Conservation (phyloP, 352 stramenopile genomes). For the Phytophthora capsici region DNA sequence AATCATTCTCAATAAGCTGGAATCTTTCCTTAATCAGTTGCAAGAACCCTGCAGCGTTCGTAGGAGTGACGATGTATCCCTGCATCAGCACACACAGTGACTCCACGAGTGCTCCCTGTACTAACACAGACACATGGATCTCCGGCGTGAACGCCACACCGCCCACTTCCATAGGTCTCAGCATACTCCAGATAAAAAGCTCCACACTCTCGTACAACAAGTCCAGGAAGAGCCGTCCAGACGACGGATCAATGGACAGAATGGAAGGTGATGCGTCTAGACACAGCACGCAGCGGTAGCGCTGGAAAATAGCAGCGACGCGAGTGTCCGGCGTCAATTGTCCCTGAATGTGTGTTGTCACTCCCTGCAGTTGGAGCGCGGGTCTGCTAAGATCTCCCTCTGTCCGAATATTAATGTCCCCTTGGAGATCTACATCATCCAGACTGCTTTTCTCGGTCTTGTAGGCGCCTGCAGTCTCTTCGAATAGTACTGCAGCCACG, state of each 20-base stretch:
- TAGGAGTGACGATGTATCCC: conserved; percentile 71
- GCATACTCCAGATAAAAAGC: conserved; percentile 76
- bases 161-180: conserved; percentile 67
- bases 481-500: conserved; percentile 55
- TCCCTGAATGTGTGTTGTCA: conserved; percentile 33
- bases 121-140: conserved; percentile 82
- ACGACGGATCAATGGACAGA: conserved; percentile 79
- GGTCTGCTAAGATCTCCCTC: conserved; percentile 3
- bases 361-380: conserved; percentile 25
- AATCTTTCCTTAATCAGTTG: conserved; percentile 78
- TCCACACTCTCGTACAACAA: conserved; percentile 82
- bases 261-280: conserved; percentile 86
- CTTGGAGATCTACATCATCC: conserved; percentile 1
- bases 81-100: conserved; percentile 85
- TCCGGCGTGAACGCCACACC: conserved; percentile 59
- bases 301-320: conserved; percentile 70
- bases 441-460: conserved; percentile 7
- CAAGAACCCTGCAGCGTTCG: conserved; percentile 66
- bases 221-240: conserved; percentile 80
- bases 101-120: conserved; percentile 81
- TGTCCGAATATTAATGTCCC: conserved; percentile 19
- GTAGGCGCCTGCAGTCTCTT: conserved; percentile 3
- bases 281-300: conserved; percentile 85
- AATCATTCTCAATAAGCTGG: conserved; percentile 84
- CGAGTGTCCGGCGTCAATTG: conserved; percentile 52